Evolutionary conservation across 2,329 filamentous ascomycete species (phyloP).

Genomic region (Grosmannia huntii): DNA sequence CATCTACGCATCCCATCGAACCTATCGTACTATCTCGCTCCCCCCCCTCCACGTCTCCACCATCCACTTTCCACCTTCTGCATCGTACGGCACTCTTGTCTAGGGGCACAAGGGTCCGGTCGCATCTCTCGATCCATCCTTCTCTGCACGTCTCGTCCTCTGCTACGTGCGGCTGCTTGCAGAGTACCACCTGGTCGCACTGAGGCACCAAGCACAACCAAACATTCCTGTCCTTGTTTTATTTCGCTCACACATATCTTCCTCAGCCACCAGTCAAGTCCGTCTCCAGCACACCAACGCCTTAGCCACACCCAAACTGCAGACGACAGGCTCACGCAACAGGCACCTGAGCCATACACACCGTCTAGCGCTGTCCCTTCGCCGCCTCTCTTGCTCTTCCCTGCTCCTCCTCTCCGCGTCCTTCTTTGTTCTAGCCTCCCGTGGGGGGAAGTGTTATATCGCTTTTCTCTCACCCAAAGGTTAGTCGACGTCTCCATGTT

Average conservation of each 20-base stretch:
- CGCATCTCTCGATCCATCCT: not conserved
- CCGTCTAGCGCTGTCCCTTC: not conserved
- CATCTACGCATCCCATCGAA: not conserved
- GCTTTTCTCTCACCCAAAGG: not conserved
- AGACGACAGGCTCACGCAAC: slow-evolving; percentile 3
- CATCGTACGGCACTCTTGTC: not conserved
- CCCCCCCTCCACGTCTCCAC: not conserved
- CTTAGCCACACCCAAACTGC: not conserved
- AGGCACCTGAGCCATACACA: not conserved
- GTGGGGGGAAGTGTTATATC: not conserved
- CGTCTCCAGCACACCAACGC: slow-evolving; percentile 4
- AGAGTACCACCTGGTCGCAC: not conserved
- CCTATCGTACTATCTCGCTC: not conserved
- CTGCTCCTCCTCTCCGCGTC: slow-evolving; percentile 5
- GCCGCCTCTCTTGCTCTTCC: slow-evolving; percentile 5
- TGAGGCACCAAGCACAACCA: not conserved
- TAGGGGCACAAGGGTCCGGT: not conserved
- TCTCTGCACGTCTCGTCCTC: not conserved
- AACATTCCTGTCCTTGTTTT: not conserved
- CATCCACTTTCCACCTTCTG: not conserved
- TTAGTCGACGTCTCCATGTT: not conserved
- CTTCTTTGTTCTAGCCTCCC: not conserved
- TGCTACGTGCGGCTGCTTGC: not conserved
- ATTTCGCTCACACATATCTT: slow-evolving; percentile 2
- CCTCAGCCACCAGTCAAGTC: slow-evolving; percentile 6